Evolutionary conservation across 257 asterid species (phyloP), one percentile per base, ranked within the genome.

Genomic region (Lithospermum erythrorhizon): DNA sequence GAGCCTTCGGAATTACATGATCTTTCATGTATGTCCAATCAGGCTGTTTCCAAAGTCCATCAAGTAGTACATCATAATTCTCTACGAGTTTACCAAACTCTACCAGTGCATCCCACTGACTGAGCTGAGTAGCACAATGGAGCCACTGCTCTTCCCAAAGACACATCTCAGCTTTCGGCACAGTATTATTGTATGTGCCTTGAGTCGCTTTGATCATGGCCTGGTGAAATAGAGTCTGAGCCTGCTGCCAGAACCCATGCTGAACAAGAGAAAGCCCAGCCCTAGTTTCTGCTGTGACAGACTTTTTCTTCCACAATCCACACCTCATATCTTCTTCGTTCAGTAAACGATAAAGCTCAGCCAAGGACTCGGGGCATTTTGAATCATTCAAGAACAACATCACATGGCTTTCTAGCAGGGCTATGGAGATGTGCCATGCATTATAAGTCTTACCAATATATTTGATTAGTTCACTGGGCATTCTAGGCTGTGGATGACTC

Each of bases 121-220:
- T 84, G 59, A 93, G 96, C 75, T 89, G 97, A 65, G 83, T 80
- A 57, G 97, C 95, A 83, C 97, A 89, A 76, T 70, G 75, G 61
- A 93, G 81, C 98, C 98, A 93, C 79, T 93, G 97, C 81, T 93
- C 98, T 74, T 93, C 98, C 98, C 98, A 93, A 59, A 89, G 97
- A 65, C 98, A 93, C 98, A 93, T 89, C 83, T 93, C 98, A 72
- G 98, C 95, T 83, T 93, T 93, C 27, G 98, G 97, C 49, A 89
- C 98, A 49, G 84, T 84, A 72, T 89, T 93, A 75, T 85, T 93
- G 78, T 93, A 89, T 47, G 98, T 93, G 53, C 98, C 98, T 72
- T 93, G 98, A 30, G 98, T 89, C 73, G 98, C 98, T 76, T 89
- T 93, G 73, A 89, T 82, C 98, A 93, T 93, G 65, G 95, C 98